phyloP scores from a whole-genome alignment of 768 basidiomycete genomes.

The Gelatoporia subvermispora region DNA sequence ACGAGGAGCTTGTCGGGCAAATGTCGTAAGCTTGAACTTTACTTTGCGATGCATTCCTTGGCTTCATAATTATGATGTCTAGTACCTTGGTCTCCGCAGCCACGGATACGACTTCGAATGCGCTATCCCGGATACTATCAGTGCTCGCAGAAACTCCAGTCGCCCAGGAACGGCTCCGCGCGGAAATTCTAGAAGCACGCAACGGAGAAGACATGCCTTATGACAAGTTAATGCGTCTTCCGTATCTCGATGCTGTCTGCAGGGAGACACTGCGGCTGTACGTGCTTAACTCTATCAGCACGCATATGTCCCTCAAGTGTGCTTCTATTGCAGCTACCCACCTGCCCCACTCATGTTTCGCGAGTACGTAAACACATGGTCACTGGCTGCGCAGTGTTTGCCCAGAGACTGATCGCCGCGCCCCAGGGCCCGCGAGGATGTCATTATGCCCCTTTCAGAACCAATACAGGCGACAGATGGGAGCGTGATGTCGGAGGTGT shows the following conservation, averaged over 20 bases:
- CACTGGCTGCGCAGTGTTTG: no score
- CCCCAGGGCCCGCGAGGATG: constrained; percentile 6
- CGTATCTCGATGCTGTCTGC: constrained; percentile 34
- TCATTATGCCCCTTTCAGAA: constrained; percentile 13
- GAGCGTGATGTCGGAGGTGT: constrained; percentile 10
- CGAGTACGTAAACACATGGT: constrained; percentile 4
- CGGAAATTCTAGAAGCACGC: constrained; percentile 11
- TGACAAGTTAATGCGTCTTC: constrained; percentile 31
- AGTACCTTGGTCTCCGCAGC: constrained; percentile 13
- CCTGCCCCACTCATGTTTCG: constrained; percentile 7
- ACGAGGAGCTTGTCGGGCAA: constrained; percentile 10
- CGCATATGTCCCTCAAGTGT: background rate
- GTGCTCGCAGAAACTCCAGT: constrained; percentile 11
- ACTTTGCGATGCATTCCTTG: background rate
- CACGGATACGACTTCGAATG: constrained; percentile 18
- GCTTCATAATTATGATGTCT: background rate
- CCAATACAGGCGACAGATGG: constrained; percentile 13
- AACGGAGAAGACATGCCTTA: constrained; percentile 18
- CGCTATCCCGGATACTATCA: constrained; percentile 13
- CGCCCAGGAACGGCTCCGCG: constrained; percentile 10
- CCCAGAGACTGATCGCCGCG: background rate
- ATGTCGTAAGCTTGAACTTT: constrained; percentile 5
- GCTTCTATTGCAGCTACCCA: constrained; percentile 1
- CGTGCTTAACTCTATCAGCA: background rate
- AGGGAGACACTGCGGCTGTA: constrained; percentile 28